Conservation (phyloP, 768 basidiomycete genomes). For the Termitomyces sp. region DNA sequence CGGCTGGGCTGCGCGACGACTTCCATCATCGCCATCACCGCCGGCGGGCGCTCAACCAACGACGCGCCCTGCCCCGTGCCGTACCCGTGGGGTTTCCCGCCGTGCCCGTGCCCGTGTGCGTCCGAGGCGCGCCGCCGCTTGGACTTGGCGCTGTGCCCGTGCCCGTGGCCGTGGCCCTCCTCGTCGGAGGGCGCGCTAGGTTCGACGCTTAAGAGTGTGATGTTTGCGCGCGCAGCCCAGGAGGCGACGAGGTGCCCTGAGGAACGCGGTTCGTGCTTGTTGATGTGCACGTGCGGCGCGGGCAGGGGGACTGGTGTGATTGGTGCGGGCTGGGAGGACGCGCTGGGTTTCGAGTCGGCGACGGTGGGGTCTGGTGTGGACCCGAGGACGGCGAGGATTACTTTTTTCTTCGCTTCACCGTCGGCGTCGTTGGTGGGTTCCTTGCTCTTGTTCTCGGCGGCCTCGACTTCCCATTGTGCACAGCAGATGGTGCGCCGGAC, state of each 20-base stretch:
- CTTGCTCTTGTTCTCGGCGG: constrained; percentile 25
- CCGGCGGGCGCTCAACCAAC: constrained; percentile 72
- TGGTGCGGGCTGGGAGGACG: constrained; percentile 20
- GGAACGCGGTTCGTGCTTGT: constrained; percentile 61
- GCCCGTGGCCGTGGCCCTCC: background rate
- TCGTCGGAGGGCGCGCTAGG: constrained; percentile 32
- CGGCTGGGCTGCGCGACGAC: constrained; percentile 67
- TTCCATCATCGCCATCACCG: constrained; percentile 81
- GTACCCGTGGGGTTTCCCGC: background rate
- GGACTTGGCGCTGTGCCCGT: background rate
- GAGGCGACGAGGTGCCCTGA: constrained; percentile 54
- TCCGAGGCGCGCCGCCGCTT: background rate
- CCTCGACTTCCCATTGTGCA: constrained; percentile 67
- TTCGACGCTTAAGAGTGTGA: constrained; percentile 51
- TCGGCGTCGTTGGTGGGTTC: constrained; percentile 9
- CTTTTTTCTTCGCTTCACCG: constrained; percentile 27
- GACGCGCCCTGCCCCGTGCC: constrained; percentile 24
- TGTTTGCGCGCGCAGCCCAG: constrained; percentile 64
- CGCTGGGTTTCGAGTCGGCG: constrained; percentile 19
- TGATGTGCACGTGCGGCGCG: constrained; percentile 45
- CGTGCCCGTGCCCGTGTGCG: background rate
- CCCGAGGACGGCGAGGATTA: constrained; percentile 53
- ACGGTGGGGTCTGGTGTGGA: constrained; percentile 13
- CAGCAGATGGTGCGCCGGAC: constrained; percentile 80
- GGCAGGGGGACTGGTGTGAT: constrained; percentile 61